These are phyloP conservation scores for Monilinia laxa DNA, from an alignment of 2,329 filamentous ascomycete genomes.

Conservation along the genomic window DNA sequence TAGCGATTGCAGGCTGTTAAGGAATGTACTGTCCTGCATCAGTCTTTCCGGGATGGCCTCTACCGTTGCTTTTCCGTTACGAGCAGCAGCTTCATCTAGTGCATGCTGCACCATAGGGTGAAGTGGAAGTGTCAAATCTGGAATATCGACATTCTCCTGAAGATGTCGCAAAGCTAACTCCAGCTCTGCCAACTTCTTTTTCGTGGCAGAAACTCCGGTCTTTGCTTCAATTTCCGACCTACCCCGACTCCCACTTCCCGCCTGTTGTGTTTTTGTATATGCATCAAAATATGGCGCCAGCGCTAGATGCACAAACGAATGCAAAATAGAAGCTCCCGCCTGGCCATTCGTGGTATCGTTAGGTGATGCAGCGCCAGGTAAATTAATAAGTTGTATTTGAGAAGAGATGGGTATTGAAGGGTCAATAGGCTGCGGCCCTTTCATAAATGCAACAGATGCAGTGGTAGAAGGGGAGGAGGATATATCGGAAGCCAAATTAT, in stretches of 20 bases:
- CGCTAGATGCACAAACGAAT: slow-evolving; percentile 87
- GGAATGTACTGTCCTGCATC: slow-evolving; percentile 85
- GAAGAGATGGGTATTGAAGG: slow-evolving; percentile 75
- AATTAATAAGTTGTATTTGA: slow-evolving; percentile 89
- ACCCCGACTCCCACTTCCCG: slow-evolving; percentile 62
- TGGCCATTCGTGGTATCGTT: slow-evolving; percentile 65
- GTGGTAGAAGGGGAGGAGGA: slow-evolving; percentile 76
- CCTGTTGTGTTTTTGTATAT: slow-evolving; percentile 80
- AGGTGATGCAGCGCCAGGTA: slow-evolving; percentile 72
- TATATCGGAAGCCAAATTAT: slow-evolving; percentile 79
- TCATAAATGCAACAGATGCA: slow-evolving; percentile 84
- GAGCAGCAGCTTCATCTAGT: slow-evolving; percentile 71
- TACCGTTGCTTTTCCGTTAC: slow-evolving; percentile 67
- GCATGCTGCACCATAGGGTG: slow-evolving; percentile 86
- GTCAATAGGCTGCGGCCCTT: slow-evolving; percentile 85
- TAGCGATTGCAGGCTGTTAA: slow-evolving; percentile 89
- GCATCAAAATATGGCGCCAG: slow-evolving; percentile 97
- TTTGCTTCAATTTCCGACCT: slow-evolving; percentile 85
- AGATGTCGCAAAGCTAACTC: slow-evolving; percentile 87
- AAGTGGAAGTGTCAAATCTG: slow-evolving; percentile 81
- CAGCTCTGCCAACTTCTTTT: slow-evolving; percentile 93
- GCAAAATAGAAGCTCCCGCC: slow-evolving; percentile 71
- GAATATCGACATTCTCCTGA: slow-evolving; percentile 97
- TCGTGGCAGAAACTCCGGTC: slow-evolving; percentile 93
- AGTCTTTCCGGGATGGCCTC: slow-evolving; percentile 74